Evolutionary conservation across 208 protist genomes (phyloP), one percentile per base, ranked within the genome.

Genomic region (Crithidia mellificae): DNA sequence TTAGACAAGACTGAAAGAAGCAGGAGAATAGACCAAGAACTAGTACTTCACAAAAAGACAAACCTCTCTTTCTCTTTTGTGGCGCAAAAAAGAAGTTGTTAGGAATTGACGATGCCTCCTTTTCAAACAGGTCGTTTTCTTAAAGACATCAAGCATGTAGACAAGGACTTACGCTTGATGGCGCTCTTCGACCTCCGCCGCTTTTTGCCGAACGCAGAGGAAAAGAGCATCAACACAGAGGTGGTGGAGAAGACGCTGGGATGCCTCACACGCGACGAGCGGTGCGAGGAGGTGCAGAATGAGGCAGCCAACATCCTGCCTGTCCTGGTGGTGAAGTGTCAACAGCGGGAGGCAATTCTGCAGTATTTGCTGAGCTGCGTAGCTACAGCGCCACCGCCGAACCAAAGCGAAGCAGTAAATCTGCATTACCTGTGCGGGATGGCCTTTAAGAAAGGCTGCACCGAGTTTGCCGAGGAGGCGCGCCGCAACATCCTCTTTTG

Each of bases 151-250:
- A 75, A 71, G 17, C 64, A 88, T 83, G 80, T 83, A 6, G 83
- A 92, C 58, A 78, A 81, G 49, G 86, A 88, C 59, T 47, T 87
- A n/a, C 78, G 83, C 12, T 59, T 85, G 56, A 92, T 88, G 83
- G 83, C 86, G 1, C 29, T 92, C 50, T 92, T 88, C 62, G 86
- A 92, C 50, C 65, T 92, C 24, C 71, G 75, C 9, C 74, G 75
- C 46, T 68, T 58, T n/a, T 29, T 85, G 9, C 77, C 63, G 24
- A 62, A 17, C 6, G 58, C 61, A 0, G 67, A 44, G 14, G 56
- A 59, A 20, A 36, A 27, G 20, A 47, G 20, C 15, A 56, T 81
- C 12, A 6, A 43, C 17, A 54, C 69, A 25, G 51, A 55, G 20
- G 72, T 85, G 3, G 52, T 87, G 15, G 57, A 78, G 20, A 64